Percentiles rank a stretch among this genome's conserved stretches.
These are phyloP conservation scores for Rhododendron mucronatum DNA, from an alignment of 148 eudicot genomes.

Conservation along the genomic window DNA sequence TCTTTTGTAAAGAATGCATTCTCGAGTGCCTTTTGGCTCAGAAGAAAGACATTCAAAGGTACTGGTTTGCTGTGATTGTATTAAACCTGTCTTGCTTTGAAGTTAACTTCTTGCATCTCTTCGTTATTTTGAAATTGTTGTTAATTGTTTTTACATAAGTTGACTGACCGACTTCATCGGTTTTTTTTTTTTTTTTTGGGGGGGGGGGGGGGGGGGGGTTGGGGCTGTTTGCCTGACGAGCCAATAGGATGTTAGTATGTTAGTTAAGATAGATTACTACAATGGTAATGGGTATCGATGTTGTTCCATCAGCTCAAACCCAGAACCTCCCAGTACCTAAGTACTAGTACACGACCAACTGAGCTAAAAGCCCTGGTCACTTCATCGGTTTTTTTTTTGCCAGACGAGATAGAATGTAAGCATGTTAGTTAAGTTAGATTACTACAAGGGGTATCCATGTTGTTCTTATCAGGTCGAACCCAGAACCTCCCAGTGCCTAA, in stretches of 20 bases:
- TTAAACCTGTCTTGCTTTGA: background rate
- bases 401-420: too few relatives aligned
- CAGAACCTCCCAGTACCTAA: background rate
- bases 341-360: background rate
- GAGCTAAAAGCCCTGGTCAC: background rate
- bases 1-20: constrained; percentile 90
- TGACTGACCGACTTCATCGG: background rate
- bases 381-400: too few relatives aligned
- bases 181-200: too few relatives aligned
- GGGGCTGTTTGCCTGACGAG: too few relatives aligned
- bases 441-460: too few relatives aligned
- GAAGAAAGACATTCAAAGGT: constrained; percentile 94
- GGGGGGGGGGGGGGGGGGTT: too few relatives aligned
- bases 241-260: background rate
- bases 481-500: background rate
- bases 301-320: background rate
- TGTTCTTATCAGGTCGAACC: background rate
- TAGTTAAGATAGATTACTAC: background rate
- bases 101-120: background rate
- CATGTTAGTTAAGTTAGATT: too few relatives aligned
- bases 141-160: background rate
- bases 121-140: background rate
- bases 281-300: background rate
- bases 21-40: constrained; percentile 85
- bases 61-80: background rate